These are phyloP conservation scores for Penicillium taxi DNA, from an alignment of 495 filamentous ascomycete species.

Conservation along the genomic window DNA sequence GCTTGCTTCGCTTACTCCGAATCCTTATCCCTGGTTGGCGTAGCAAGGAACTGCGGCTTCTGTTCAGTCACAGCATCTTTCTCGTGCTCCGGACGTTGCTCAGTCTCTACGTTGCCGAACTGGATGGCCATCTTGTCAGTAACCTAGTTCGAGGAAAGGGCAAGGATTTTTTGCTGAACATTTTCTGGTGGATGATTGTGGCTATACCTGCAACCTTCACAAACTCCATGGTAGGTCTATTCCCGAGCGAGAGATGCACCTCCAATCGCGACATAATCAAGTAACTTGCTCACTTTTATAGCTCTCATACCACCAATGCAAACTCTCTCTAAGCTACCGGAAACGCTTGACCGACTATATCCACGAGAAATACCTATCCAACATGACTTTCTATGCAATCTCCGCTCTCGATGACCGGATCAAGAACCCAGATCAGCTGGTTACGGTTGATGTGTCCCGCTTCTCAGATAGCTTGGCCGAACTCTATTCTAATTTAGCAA, in stretches of 20 bases:
- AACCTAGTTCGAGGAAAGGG: constrained; percentile 85
- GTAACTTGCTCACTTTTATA: constrained; percentile 24
- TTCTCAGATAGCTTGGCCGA: constrained; percentile 95
- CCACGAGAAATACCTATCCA: constrained; percentile 84
- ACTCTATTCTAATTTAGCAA: constrained; percentile 94
- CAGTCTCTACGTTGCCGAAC: constrained; percentile 89
- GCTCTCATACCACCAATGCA: constrained; percentile 97
- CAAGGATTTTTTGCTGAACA: constrained; percentile 76
- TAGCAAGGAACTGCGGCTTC: constrained; percentile 77
- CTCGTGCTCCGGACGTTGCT: constrained; percentile 82
- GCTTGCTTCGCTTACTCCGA: constrained; percentile 65
- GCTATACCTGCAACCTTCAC: constrained; percentile 97
- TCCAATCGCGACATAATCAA: constrained; percentile 8
- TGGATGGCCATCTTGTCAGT: constrained; percentile 89
- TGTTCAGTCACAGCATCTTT: constrained; percentile 82
- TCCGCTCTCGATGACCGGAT: constrained; percentile 94
- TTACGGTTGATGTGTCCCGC: constrained; percentile 90
- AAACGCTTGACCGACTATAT: constrained; percentile 87
- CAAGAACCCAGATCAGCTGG: constrained; percentile 96
- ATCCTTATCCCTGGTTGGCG: constrained; percentile 86
- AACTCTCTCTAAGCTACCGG: constrained; percentile 84
- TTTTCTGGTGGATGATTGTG: constrained; percentile 98
- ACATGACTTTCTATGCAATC: constrained; percentile 97
- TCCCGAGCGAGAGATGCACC: background rate
- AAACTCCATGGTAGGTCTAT: constrained; percentile 81